Percentiles rank a stretch among this genome's conserved stretches.
Evolutionary conservation across 768 basidiomycete species (phyloP).

Genomic region (Suillus subaureus): DNA sequence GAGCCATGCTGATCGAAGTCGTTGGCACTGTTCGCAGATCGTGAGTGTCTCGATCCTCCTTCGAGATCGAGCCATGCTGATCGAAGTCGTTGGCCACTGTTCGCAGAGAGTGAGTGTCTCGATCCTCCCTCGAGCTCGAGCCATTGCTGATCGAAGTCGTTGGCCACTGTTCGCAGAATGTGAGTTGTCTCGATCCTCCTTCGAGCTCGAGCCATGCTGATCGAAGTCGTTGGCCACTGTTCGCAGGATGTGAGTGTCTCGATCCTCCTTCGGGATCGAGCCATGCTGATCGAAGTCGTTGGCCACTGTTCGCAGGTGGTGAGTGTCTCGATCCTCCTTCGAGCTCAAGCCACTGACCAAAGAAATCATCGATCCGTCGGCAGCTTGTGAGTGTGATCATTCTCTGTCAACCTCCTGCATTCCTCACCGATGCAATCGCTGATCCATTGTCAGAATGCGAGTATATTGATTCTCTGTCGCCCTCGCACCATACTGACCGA

Average conservation of each 20-base stretch:
- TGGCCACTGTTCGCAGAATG: no score
- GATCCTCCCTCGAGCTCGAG: not conserved
- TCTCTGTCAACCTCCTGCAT: not conserved
- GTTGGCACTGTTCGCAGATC: not conserved
- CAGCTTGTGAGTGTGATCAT: not conserved
- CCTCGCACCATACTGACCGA: not conserved
- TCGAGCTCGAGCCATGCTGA: no score
- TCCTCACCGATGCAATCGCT: not conserved
- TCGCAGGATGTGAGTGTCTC: not conserved
- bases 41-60: not conserved
- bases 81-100: not conserved
- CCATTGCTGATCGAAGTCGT: no score
- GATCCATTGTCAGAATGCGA: not conserved
- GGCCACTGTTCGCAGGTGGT: not conserved
- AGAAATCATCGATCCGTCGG: not conserved
- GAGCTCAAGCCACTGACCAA: not conserved
- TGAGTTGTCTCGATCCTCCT: no score
- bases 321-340: not conserved
- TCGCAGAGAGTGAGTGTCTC: not conserved
- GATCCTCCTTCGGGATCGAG: not conserved
- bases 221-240: no score
- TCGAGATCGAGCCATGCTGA: not conserved
- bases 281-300: not conserved
- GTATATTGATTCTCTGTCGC: no score
- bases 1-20: not conserved